Evolutionary conservation across 2,329 filamentous ascomycete genomes (phyloP).

Genomic region (Fonsecaea erecta): DNA sequence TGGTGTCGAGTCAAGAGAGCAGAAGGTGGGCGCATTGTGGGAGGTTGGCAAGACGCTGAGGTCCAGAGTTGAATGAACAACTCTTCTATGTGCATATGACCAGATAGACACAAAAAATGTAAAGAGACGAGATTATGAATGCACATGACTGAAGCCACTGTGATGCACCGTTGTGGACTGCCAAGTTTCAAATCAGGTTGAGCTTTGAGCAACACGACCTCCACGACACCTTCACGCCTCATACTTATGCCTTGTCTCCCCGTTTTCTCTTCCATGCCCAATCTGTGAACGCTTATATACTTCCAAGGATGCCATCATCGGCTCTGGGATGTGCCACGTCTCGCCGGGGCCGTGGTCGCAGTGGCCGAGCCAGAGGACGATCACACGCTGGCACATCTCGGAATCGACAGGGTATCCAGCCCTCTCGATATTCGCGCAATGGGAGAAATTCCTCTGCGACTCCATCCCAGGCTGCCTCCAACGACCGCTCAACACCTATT

Average conservation of each 20-base stretch:
- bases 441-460: slow-evolving; percentile 7
- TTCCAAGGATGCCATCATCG: neutral
- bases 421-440: slow-evolving; percentile 2
- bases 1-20: slow-evolving; percentile 92
- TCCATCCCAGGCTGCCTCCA: slow-evolving; percentile 7
- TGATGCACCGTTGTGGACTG: neutral
- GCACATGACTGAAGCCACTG: neutral
- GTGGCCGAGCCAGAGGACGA: neutral
- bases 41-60: slow-evolving; percentile 70
- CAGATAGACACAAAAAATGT: slow-evolving; percentile 22
- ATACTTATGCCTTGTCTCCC: neutral
- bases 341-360: neutral
- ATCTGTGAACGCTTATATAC: neutral
- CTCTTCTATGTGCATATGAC: slow-evolving; percentile 7
- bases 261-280: neutral
- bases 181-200: slow-evolving; percentile 15
- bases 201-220: neutral
- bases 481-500: neutral
- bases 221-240: neutral
- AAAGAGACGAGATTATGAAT: neutral
- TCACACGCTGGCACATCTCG: neutral
- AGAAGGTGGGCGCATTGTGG: slow-evolving; percentile 70
- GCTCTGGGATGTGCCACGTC: neutral
- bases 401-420: slow-evolving; percentile 1
- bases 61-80: slow-evolving; percentile 61